A percentile compares a stretch with the other conserved stretches of the same genome.
Conservation (phyloP, 306 rosid genomes). For the Prunus padus region DNA sequence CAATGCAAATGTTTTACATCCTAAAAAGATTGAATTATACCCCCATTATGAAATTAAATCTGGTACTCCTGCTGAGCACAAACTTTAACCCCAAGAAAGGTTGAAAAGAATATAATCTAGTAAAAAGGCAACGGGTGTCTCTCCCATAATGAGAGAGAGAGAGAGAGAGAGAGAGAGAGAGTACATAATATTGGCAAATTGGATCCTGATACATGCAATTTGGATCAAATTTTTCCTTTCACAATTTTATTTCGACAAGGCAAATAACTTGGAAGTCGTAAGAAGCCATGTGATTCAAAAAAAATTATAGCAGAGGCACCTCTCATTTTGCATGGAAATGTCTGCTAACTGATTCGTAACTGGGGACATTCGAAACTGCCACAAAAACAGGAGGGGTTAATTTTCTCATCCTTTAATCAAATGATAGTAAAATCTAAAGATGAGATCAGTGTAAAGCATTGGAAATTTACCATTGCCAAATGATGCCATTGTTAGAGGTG, state of each 20-base stretch:
- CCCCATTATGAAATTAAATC: background rate
- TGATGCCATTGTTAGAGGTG: slow-evolving; percentile 96
- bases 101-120: background rate
- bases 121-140: background rate
- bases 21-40: background rate
- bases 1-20: background rate
- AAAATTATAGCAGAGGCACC: background rate
- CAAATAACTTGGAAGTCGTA: slow-evolving; percentile 5
- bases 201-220: background rate
- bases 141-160: background rate
- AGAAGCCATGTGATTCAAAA: slow-evolving; percentile 3
- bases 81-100: background rate
- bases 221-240: slow-evolving; percentile 14
- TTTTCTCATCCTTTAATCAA: background rate
- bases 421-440: background rate
- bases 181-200: slow-evolving; percentile 7
- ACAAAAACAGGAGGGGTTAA: background rate
- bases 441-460: background rate
- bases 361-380: slow-evolving; percentile 80
- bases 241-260: slow-evolving; percentile 14
- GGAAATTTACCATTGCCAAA: slow-evolving; percentile 73
- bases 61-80: background rate
- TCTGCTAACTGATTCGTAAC: slow-evolving; percentile 69
- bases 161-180: background rate
- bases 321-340: slow-evolving; percentile 68